phyloP scores from a whole-genome alignment of 495 filamentous ascomycete genomes.

The Hypoxylon perforatum region DNA sequence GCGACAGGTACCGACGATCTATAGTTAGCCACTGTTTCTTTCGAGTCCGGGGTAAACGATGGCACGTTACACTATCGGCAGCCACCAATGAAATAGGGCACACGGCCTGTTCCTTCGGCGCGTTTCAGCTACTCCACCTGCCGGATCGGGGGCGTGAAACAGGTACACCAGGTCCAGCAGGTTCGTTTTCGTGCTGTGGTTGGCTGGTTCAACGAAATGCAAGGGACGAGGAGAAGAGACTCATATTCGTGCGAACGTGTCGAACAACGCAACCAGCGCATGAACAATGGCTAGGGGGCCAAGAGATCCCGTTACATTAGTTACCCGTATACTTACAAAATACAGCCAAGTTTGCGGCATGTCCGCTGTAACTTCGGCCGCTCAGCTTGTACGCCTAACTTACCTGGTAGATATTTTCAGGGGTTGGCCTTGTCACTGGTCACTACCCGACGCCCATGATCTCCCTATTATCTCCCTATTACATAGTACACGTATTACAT shows the following conservation, averaged over 20 bases:
- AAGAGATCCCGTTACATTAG: neutral
- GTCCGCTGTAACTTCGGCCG: slow-evolving; percentile 30
- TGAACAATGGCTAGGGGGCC: neutral
- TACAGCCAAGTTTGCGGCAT: slow-evolving; percentile 6
- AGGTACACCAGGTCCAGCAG: slow-evolving; percentile 4
- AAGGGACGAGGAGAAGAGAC: slow-evolving; percentile 21
- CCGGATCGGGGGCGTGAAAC: slow-evolving; percentile 33
- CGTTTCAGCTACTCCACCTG: slow-evolving; percentile 43
- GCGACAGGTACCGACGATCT: neutral
- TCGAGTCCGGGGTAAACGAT: slow-evolving; percentile 42
- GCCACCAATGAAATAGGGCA: slow-evolving; percentile 26
- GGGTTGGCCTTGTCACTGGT: slow-evolving; percentile 5
- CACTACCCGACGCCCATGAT: slow-evolving; percentile 22
- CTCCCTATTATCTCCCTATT: slow-evolving; percentile 35
- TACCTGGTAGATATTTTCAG: slow-evolving; percentile 7
- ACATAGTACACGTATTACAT: slow-evolving; percentile 8
- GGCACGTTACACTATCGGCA: slow-evolving; percentile 38
- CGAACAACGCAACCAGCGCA: slow-evolving; percentile 27
- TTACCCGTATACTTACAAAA: neutral
- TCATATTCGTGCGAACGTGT: slow-evolving; percentile 12
- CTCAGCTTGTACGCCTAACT: slow-evolving; percentile 8
- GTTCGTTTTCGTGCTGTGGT: slow-evolving; percentile 25
- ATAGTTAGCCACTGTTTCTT: neutral
- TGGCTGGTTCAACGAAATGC: slow-evolving; percentile 35
- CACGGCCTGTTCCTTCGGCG: slow-evolving; percentile 27